Evolutionary conservation across 108 stramenopile species (phyloP).

Genomic region (Nitzschia inconspicua): DNA sequence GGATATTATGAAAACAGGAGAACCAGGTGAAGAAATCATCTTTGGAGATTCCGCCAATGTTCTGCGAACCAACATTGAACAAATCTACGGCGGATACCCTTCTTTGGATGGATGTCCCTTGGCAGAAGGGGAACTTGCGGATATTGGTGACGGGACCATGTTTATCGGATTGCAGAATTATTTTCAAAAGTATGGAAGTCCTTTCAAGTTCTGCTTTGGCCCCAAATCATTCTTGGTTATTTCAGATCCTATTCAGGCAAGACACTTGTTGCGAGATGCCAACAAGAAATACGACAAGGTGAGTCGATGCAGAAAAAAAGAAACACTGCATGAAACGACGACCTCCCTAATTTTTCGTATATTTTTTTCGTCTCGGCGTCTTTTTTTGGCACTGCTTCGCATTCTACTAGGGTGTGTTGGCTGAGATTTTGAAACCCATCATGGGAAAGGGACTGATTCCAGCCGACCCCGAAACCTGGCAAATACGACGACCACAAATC

Average conservation of each 20-base stretch:
- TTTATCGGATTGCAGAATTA: constrained; percentile 92
- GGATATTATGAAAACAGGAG: constrained; percentile 53
- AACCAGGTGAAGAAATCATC: constrained; percentile 60
- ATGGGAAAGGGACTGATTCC: constrained; percentile 89
- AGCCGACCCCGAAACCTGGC: constrained; percentile 95
- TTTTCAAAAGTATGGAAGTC: constrained; percentile 68
- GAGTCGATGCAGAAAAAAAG: constrained; percentile 14
- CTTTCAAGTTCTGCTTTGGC: constrained; percentile 95
- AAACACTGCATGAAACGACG: not conserved
- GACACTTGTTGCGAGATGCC: constrained; percentile 84
- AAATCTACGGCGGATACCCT: constrained; percentile 95
- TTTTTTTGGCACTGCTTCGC: not conserved
- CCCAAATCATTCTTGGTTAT: constrained; percentile 96
- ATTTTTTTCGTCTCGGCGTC: not conserved
- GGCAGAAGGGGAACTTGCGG: constrained; percentile 89
- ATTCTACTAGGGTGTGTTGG: constrained; percentile 65
- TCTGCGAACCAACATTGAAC: constrained; percentile 84
- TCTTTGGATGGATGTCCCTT: constrained; percentile 85
- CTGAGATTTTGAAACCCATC: constrained; percentile 89
- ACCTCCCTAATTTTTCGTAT: not conserved
- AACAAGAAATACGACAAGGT: constrained; percentile 80
- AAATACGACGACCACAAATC: constrained; percentile 82
- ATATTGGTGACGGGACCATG: constrained; percentile 91
- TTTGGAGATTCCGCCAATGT: constrained; percentile 85
- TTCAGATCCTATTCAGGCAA: constrained; percentile 87